Evolutionary conservation across 192 early-diverging fungal genomes (phyloP).

Genomic region (Phycomyces blakesleeanus): DNA sequence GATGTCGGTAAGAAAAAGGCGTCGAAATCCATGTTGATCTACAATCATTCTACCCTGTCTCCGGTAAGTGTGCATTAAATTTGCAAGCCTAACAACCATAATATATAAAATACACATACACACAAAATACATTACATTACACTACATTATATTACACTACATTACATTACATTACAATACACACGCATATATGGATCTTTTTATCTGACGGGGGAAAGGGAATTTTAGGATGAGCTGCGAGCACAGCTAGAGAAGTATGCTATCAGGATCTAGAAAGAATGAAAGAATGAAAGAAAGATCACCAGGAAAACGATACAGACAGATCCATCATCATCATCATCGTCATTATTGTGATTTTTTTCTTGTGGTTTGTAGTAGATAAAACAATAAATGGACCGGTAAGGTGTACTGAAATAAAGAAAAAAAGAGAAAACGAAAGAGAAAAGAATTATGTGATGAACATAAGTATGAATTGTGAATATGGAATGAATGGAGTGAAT

Average conservation of each 20-base stretch:
- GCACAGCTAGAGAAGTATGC: constrained; percentile 19
- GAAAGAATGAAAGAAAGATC: background rate
- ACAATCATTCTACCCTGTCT: constrained; percentile 47
- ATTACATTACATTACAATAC: too few species aligned
- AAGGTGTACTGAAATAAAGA: background rate
- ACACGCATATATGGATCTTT: too few species aligned
- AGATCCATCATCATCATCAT: constrained; percentile 2
- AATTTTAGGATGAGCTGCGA: constrained; percentile 26
- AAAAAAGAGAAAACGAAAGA: too few species aligned
- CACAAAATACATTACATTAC: too few species aligned
- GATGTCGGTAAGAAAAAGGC: constrained; percentile 15
- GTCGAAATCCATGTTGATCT: constrained; percentile 40
- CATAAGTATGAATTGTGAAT: too few species aligned
- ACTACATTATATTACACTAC: too few species aligned
- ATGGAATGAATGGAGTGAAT: too few species aligned
- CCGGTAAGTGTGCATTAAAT: constrained; percentile 37
- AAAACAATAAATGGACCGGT: background rate
- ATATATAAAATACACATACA: background rate
- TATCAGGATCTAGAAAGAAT: background rate
- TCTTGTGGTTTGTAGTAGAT: background rate
- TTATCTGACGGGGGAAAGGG: background rate
- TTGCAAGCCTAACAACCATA: background rate
- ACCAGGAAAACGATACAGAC: background rate
- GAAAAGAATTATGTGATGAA: too few species aligned
- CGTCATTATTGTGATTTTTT: constrained; percentile 1